These are phyloP conservation scores for Corniculantispora saksenae DNA, from an alignment of 2,329 filamentous ascomycete genomes.

Conservation along the genomic window DNA sequence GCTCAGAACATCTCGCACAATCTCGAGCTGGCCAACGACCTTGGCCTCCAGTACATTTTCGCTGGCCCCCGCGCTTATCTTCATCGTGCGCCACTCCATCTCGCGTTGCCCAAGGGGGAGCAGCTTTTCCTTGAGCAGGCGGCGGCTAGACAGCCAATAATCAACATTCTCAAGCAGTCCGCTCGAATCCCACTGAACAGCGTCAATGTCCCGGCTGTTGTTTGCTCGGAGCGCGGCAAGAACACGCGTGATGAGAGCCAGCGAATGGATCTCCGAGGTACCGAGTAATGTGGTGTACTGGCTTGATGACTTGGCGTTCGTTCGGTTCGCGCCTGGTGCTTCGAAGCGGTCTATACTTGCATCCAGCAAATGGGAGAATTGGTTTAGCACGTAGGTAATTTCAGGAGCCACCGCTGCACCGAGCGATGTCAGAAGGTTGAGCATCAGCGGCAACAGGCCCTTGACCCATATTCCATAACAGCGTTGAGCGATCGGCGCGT, in stretches of 20 bases:
- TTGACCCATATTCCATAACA: slow-evolving; percentile 90
- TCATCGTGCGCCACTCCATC: slow-evolving; percentile 57
- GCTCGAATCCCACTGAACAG: slow-evolving; percentile 73
- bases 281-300: slow-evolving; percentile 72
- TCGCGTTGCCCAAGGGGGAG: slow-evolving; percentile 74
- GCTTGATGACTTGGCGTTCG: slow-evolving; percentile 47
- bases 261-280: slow-evolving; percentile 75
- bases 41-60: slow-evolving; percentile 75
- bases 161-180: slow-evolving; percentile 80
- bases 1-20: slow-evolving; percentile 56
- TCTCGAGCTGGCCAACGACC: slow-evolving; percentile 68
- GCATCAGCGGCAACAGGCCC: slow-evolving; percentile 80
- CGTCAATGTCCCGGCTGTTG: slow-evolving; percentile 71
- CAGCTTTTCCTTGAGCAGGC: slow-evolving; percentile 70
- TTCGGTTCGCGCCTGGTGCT: slow-evolving; percentile 56
- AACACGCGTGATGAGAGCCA: slow-evolving; percentile 74
- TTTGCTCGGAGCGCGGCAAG: slow-evolving; percentile 65
- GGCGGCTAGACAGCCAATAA: slow-evolving; percentile 71
- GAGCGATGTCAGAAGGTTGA: slow-evolving; percentile 84
- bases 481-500: slow-evolving; percentile 65
- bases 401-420: slow-evolving; percentile 81
- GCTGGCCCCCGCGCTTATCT: slow-evolving; percentile 39
- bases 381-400: slow-evolving; percentile 82
- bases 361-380: slow-evolving; percentile 77
- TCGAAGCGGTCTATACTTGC: slow-evolving; percentile 74